Evolutionary conservation across 106 monocot species (phyloP), one percentile per base, ranked within the genome.

Genomic region (Alisma plantagoaquatica): DNA sequence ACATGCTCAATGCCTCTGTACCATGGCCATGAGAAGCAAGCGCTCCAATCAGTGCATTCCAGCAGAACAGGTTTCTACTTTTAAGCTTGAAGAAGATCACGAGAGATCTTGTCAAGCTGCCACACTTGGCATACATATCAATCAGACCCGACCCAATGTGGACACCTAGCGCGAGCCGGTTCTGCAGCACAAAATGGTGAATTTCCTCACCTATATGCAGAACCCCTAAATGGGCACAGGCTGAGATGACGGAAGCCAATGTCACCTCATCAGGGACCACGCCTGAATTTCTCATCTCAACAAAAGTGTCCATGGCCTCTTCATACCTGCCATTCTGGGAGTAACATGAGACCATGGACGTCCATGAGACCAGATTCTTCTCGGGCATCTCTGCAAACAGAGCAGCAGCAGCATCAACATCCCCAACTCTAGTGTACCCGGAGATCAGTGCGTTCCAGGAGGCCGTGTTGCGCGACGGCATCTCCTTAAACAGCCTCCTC

Each of bases 111-210:
- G 58, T 41, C 18, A 87, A 53, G 62, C 71, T 72, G 5, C 87
- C 87, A 54, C 87, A 87, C 59, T 78, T 87, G 2, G 72, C 51
- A 32, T 81, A 87, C 87, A 87, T 80, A 49, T 87, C 81, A 1
- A 81, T 67, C 1, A 81, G 61, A 4, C 55, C 81, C 55, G 74
- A 77, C 14, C 51, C 54, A 10, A 87, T 67, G 35, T 68, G 62
- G 3, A 58, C 3, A 18, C 63, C 56, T 1, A 8, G 9, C 29
- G 59, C 56, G 27, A 81, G 70, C 4, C 66, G 57, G 26, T 66
- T 68, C 33, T 20, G 48, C 10, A 70, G 27, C 9, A 66, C 68
- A 47, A 60, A 81, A 4, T 53, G 29, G 66, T 87, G 87, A 55
- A 87, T 43, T 66, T 65, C 45, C 46, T 46, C 75, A 20, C 81